Percentiles rank a stretch among this genome's conserved stretches.
phyloP scores from a whole-genome alignment of 306 rosid species.

The Aeschynomene evenia region DNA sequence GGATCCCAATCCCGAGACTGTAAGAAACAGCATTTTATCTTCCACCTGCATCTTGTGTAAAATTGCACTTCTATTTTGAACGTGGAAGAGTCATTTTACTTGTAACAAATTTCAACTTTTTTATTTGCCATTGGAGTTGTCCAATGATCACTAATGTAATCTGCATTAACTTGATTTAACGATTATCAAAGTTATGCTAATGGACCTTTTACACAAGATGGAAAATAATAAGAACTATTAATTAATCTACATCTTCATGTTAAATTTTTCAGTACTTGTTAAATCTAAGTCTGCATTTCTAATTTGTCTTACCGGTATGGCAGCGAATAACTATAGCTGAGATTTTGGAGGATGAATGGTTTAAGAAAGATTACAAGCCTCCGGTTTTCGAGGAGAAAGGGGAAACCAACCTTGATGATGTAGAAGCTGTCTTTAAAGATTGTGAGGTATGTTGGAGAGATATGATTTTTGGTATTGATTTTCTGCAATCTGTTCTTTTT shows the following conservation, averaged over 20 bases:
- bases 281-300: conserved; percentile 22
- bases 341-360: conserved; percentile 89
- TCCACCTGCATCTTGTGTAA: conserved; percentile 13
- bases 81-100: conserved; percentile 14
- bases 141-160: neutral
- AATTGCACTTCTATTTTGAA: neutral
- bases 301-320: conserved; percentile 32
- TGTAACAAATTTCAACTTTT: conserved; percentile 2
- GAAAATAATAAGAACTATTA: neutral
- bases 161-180: conserved; percentile 15
- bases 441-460: conserved; percentile 66
- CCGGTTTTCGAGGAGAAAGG: conserved; percentile 80
- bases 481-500: conserved; percentile 19
- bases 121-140: neutral
- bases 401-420: conserved; percentile 81
- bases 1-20: conserved; percentile 93
- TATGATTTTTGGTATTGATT: conserved; percentile 8
- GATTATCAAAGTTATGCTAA: neutral
- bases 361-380: conserved; percentile 81
- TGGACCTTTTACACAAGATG: neutral
- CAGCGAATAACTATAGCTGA: conserved; percentile 85
- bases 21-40: conserved; percentile 41
- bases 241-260: neutral
- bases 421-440: conserved; percentile 96
- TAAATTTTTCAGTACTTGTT: conserved; percentile 19